Evolutionary conservation across 495 filamentous ascomycete genomes (phyloP), one percentile per base, ranked within the genome.

Genomic region (Hypoxylon perforatum): DNA sequence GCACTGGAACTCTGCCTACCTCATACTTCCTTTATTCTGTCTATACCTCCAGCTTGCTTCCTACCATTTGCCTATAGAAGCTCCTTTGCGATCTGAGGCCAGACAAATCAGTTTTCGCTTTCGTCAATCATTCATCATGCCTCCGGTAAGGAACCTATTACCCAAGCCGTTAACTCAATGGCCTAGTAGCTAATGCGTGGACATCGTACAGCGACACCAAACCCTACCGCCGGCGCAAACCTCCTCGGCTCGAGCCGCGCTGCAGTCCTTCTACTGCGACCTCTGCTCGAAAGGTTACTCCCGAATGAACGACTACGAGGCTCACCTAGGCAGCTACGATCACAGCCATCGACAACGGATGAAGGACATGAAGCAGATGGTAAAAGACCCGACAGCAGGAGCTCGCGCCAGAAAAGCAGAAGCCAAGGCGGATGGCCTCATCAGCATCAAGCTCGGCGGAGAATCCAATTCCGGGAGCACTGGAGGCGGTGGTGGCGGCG

Each of bases 191-290:
- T 54, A 41, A 60, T 30, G 35, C 33, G 44, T 36, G 5, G 11
- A 22, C 25, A 28, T 47, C 22, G 12, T 33, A 39, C 73, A 82
- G 80, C 70, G 80, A 57, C 75, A 78, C 70, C 82, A 78, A 75
- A 85, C 80, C 53, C 82, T 82, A 22, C 85, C 79, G 33, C 83
- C 81, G 51, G 81, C 82, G 42, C 78, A 94, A 79, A 97, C 94
- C 3, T 89, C 93, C 63, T 92, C 90, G 35, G 94, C 94, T 0
- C 88, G 92, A 35, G 92, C 93, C 70, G 94, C 94, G 4, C 82
- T 90, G n/a, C 91, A 91, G 67, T 87, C 92, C 23, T 97, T 99
- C 80, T 93, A 91, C 77, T 99, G 90, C 79, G 82, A 88, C 41
- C 78, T 91, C 57, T 91, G 89, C 71, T 78, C 82, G 39, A 89